phyloP scores from a whole-genome alignment of 306 rosid genomes.

The Prunus persica region DNA sequence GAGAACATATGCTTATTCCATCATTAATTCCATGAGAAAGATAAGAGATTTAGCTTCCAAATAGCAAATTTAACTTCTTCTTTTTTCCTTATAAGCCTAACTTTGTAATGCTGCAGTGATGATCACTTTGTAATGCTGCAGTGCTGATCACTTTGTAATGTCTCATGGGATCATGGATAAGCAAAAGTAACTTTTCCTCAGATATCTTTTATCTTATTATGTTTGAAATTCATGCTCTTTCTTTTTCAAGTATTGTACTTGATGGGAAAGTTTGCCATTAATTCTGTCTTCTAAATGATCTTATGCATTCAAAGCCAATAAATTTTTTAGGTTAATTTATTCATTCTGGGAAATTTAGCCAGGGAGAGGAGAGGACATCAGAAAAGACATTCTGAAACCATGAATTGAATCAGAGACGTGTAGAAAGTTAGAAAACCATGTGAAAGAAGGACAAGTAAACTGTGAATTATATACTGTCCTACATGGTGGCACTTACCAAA shows the following conservation, averaged over 20 bases:
- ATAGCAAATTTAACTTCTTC: background rate
- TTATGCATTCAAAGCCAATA: background rate
- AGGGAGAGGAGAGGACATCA: background rate
- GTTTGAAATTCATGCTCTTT: background rate
- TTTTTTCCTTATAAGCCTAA: background rate
- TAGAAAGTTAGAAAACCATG: background rate
- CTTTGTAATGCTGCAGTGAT: slow-evolving; percentile 13
- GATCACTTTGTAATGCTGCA: slow-evolving; percentile 1
- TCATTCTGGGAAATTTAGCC: background rate
- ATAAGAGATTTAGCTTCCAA: background rate
- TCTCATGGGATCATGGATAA: background rate
- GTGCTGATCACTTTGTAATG: slow-evolving; percentile 4
- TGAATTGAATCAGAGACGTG: background rate
- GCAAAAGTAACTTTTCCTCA: slow-evolving; percentile 2
- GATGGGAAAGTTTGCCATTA: background rate
- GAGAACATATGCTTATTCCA: background rate
- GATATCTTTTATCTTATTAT: background rate
- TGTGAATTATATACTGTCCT: background rate
- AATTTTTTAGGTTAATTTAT: background rate
- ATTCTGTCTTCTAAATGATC: background rate
- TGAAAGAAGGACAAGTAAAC: background rate
- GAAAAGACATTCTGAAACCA: background rate
- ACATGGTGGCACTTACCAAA: background rate
- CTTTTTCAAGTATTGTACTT: background rate
- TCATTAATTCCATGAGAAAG: slow-evolving; percentile 6